Conservation (phyloP, 257 asterid species). For the Cynanchum wilfordii region DNA sequence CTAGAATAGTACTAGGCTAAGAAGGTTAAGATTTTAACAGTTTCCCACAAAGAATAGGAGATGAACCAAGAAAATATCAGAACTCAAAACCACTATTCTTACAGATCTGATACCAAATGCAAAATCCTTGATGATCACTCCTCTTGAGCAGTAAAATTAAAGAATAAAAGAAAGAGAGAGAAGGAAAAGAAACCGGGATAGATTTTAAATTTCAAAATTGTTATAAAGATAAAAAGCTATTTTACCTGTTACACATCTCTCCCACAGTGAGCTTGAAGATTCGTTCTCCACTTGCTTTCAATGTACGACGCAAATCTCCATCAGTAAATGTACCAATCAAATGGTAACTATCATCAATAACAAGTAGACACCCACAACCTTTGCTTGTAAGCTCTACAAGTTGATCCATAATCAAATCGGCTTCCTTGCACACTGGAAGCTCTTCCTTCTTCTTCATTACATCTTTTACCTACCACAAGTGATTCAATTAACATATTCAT, state of each 20-base stretch:
- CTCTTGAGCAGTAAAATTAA: background rate
- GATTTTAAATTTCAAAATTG: background rate
- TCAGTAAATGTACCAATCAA: conserved; percentile 88
- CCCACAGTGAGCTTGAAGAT: conserved; percentile 92
- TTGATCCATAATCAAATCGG: conserved; percentile 86
- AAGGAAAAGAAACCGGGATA: background rate
- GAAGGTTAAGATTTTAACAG: background rate
- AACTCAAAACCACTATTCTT: background rate
- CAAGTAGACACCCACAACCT: conserved; percentile 94
- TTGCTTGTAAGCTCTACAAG: conserved; percentile 87
- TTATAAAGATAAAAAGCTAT: background rate
- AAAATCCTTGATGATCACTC: background rate
- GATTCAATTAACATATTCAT: background rate
- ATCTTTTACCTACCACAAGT: conserved; percentile 67
- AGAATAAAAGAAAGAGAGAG: background rate
- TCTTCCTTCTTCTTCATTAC: conserved; percentile 81
- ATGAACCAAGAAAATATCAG: background rate
- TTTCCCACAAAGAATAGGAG: background rate
- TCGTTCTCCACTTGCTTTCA: conserved; percentile 84
- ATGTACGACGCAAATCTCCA: conserved; percentile 83
- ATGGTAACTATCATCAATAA: conserved; percentile 51
- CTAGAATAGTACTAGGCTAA: too few relatives aligned
- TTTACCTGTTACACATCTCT: conserved; percentile 87
- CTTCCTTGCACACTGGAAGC: conserved; percentile 79
- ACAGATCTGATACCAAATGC: background rate